These are phyloP conservation scores for Trichoderma afroharzianum DNA, from an alignment of 2,329 filamentous ascomycete genomes.

Conservation along the genomic window DNA sequence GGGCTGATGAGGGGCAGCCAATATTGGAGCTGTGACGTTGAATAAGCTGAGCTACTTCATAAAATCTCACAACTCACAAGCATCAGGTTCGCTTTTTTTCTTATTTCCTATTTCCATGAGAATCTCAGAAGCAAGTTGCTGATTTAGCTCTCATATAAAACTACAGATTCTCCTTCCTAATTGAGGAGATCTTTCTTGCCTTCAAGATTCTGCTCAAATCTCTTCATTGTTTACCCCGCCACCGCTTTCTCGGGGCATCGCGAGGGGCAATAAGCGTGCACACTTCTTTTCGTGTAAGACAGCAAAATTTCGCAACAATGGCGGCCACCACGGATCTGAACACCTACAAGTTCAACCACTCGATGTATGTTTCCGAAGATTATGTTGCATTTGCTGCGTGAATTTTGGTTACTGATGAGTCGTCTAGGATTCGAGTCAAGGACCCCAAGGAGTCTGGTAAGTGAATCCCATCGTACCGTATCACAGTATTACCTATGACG, in stretches of 20 bases:
- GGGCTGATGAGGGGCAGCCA: neutral
- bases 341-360: conserved; percentile 84
- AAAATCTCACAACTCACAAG: neutral
- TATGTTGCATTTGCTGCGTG: neutral
- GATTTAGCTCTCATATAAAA: neutral
- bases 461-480: conserved; percentile 20
- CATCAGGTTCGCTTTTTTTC: neutral
- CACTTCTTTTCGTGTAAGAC: neutral
- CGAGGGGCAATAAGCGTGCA: conserved; percentile 4
- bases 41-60: neutral
- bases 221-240: conserved; percentile 9
- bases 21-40: neutral
- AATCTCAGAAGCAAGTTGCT: neutral
- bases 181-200: neutral
- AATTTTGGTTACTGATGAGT: neutral
- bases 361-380: conserved; percentile 58
- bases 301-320: conserved; percentile 46
- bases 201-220: neutral
- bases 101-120: neutral
- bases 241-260: neutral
- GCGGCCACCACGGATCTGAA: conserved; percentile 67
- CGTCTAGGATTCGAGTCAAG: conserved; percentile 80
- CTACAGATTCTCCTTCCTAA: neutral
- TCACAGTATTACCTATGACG: neutral
- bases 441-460: conserved; percentile 77